These are phyloP conservation scores for Hygrophorus pudorinus DNA, from an alignment of 768 basidiomycete genomes.

Conservation along the genomic window DNA sequence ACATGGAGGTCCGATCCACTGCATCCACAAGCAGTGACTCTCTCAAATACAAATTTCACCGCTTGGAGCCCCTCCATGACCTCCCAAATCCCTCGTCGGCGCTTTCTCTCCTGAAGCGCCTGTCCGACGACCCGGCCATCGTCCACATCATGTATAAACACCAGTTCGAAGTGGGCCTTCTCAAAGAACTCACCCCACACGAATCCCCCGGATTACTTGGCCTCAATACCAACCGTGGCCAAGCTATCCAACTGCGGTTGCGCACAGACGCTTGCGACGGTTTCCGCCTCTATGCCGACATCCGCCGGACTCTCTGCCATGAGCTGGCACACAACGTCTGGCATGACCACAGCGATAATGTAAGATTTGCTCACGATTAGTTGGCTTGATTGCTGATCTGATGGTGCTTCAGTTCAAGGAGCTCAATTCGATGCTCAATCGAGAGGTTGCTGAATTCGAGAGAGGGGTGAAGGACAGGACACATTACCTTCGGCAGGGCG, in stretches of 20 bases:
- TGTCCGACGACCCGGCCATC: constrained; percentile 66
- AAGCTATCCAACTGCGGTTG: constrained; percentile 57
- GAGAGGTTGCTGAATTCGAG: constrained; percentile 65
- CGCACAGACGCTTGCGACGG: constrained; percentile 67
- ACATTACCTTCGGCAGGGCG: constrained; percentile 37
- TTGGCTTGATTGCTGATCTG: not conserved
- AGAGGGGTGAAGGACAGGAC: constrained; percentile 39
- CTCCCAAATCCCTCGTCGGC: constrained; percentile 57
- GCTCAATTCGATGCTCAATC: constrained; percentile 64
- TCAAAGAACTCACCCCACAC: constrained; percentile 74
- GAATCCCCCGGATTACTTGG: constrained; percentile 64
- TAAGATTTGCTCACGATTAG: constrained; percentile 24
- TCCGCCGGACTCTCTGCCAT: constrained; percentile 64
- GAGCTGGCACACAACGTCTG: constrained; percentile 71
- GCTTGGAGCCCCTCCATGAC: constrained; percentile 49
- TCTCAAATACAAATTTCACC: constrained; percentile 52
- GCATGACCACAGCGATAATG: constrained; percentile 64
- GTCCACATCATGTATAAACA: constrained; percentile 62
- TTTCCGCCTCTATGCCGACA: constrained; percentile 54
- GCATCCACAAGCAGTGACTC: constrained; percentile 28
- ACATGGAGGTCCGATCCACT: constrained; percentile 44
- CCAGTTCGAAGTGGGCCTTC: constrained; percentile 52
- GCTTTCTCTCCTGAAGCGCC: constrained; percentile 38
- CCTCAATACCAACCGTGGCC: constrained; percentile 52
- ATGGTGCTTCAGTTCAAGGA: constrained; percentile 51